Evolutionary conservation across 768 basidiomycete species (phyloP).

Genomic region (Leucosporidium creatinivorum): DNA sequence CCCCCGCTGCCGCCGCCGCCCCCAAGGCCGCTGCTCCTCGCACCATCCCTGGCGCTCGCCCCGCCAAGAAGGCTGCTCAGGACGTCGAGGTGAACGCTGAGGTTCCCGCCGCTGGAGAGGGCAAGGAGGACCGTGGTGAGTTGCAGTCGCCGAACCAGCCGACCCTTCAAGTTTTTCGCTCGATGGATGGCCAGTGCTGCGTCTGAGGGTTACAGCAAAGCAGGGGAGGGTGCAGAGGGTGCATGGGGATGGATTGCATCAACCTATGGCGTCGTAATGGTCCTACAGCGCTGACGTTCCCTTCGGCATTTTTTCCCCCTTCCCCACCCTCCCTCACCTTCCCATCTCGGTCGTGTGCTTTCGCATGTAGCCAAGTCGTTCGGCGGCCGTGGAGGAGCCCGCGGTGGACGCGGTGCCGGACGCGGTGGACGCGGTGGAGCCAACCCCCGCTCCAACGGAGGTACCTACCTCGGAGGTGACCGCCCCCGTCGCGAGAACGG

Average conservation of each 20-base stretch:
- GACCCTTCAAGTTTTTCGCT: background rate
- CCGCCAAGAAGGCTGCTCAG: conserved; percentile 6
- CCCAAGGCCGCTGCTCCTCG: background rate
- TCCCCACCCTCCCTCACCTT: background rate
- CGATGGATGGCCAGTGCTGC: too few species aligned
- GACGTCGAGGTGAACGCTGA: conserved; percentile 27
- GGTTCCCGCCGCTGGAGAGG: conserved; percentile 23
- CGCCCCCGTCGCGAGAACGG: conserved; percentile 38
- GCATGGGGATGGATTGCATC: background rate
- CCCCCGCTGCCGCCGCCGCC: background rate
- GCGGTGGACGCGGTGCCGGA: conserved; percentile 45
- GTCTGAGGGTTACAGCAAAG: background rate
- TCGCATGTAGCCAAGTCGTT: conserved; percentile 39
- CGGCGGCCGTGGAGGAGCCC: conserved; percentile 49
- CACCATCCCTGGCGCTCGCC: background rate
- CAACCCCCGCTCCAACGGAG: conserved; percentile 46
- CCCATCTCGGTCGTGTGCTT: background rate
- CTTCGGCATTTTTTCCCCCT: background rate
- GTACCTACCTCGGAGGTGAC: conserved; percentile 49
- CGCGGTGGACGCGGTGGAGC: conserved; percentile 43
- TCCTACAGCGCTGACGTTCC: background rate
- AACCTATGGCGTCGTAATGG: background rate
- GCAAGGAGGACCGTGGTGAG: conserved; percentile 34
- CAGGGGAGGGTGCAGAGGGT: background rate
- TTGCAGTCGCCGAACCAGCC: background rate